phyloP scores from a whole-genome alignment of 768 basidiomycete genomes.

The Psilocybe cyanescens region DNA sequence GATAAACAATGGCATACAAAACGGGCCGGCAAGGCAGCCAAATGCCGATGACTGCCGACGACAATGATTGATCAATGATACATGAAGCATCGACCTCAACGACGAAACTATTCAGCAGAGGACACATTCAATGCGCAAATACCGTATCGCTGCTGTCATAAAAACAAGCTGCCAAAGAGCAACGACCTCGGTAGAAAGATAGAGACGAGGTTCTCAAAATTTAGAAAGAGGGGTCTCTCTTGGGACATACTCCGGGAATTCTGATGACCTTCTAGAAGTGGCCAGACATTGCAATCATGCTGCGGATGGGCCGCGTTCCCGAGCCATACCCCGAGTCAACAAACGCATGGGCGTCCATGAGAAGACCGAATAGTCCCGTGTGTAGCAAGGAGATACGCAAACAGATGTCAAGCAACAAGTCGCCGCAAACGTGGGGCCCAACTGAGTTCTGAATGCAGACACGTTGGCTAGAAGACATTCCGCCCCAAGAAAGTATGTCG shows the following conservation, averaged over 20 bases:
- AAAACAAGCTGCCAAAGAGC: too few species aligned
- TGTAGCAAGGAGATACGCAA: background rate
- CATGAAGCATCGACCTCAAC: too few species aligned
- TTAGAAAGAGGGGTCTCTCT: too few species aligned
- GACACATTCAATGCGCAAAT: too few species aligned
- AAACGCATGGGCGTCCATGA: background rate
- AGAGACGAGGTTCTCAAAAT: too few species aligned
- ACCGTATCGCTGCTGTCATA: too few species aligned
- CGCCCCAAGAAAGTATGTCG: background rate
- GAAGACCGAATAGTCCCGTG: background rate
- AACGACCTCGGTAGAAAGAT: too few species aligned
- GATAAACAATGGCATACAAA: too few species aligned
- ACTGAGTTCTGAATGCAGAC: background rate
- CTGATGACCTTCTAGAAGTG: background rate
- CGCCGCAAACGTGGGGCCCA: background rate
- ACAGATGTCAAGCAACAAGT: background rate
- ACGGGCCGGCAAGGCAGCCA: too few species aligned
- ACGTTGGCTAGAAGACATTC: background rate
- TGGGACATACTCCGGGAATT: background rate
- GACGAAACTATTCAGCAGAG: too few species aligned
- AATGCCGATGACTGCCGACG: too few species aligned
- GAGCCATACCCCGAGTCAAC: constrained; percentile 17
- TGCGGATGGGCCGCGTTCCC: constrained; percentile 1
- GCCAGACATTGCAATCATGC: background rate
- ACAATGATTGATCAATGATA: too few species aligned